phyloP scores from a whole-genome alignment of 2,329 filamentous ascomycete species.

The Alternaria infectoria region DNA sequence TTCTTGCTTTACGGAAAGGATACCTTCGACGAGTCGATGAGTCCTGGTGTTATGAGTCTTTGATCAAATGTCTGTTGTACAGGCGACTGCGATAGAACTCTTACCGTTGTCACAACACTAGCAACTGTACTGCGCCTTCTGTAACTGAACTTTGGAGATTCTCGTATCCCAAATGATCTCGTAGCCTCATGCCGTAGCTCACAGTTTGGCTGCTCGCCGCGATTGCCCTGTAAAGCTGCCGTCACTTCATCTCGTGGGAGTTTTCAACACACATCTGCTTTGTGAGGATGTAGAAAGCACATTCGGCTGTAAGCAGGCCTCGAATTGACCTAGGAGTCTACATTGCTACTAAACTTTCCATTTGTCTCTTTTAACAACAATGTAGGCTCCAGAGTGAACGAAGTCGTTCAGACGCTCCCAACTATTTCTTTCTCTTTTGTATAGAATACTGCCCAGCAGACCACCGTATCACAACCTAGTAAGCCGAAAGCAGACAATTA shows the following conservation, averaged over 20 bases:
- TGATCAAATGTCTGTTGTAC: neutral
- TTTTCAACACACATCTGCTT: neutral
- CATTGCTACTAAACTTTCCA: neutral
- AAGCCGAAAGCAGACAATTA: neutral
- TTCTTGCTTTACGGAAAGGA: neutral
- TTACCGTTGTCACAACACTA: neutral
- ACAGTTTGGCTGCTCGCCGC: neutral
- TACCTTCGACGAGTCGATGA: neutral
- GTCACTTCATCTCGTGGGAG: neutral
- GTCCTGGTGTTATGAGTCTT: neutral
- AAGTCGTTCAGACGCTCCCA: fast-evolving
- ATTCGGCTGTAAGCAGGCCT: neutral
- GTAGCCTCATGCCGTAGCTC: neutral
- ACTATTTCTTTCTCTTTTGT: neutral
- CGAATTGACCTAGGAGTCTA: neutral
- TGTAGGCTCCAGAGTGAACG: neutral
- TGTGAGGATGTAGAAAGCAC: neutral
- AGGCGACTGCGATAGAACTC: neutral
- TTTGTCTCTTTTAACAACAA: neutral
- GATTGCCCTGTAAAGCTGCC: neutral
- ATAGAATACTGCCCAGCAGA: neutral
- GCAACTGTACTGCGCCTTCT: neutral
- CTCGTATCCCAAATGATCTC: neutral
- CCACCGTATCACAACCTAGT: neutral
- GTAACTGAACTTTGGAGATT: neutral